phyloP scores from a whole-genome alignment of 768 basidiomycete genomes.

The Lactarius sp. region DNA sequence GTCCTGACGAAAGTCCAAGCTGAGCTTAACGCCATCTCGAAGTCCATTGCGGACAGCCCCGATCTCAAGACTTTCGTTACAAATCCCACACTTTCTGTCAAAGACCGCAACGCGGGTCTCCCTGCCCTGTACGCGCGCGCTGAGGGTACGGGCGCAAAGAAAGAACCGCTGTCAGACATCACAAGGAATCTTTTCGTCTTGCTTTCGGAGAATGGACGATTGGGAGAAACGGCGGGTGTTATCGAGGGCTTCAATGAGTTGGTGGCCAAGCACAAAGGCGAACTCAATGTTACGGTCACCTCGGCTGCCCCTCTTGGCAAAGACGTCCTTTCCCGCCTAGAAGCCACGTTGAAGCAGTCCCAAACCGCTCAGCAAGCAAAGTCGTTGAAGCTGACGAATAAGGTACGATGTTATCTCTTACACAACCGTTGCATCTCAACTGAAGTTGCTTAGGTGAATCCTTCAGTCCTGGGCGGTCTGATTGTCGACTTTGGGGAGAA shows the following conservation, averaged over 20 bases:
- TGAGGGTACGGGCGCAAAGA: slow-evolving; percentile 57
- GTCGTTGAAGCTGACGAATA: slow-evolving; percentile 84
- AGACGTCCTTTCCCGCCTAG: slow-evolving; percentile 72
- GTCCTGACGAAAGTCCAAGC: slow-evolving; percentile 80
- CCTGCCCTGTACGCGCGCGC: slow-evolving; percentile 60
- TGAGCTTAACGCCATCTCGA: slow-evolving; percentile 70
- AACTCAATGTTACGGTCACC: slow-evolving; percentile 88
- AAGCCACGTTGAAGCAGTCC: slow-evolving; percentile 80
- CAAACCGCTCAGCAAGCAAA: slow-evolving; percentile 85
- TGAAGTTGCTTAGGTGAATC: slow-evolving; percentile 64
- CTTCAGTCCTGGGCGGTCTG: slow-evolving; percentile 85
- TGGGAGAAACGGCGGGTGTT: slow-evolving; percentile 78
- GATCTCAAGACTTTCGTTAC: slow-evolving; percentile 67
- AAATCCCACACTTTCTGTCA: slow-evolving; percentile 87
- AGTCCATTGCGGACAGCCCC: slow-evolving; percentile 60
- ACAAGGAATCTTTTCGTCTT: slow-evolving; percentile 90
- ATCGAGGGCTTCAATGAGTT: slow-evolving; percentile 91
- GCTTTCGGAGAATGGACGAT: slow-evolving; percentile 89
- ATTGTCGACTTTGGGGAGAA: slow-evolving; percentile 98
- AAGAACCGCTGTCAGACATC: slow-evolving; percentile 74
- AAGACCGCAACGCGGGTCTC: slow-evolving; percentile 70
- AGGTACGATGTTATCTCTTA: slow-evolving; percentile 45
- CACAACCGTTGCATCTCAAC: neutral
- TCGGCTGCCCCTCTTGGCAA: slow-evolving; percentile 77
- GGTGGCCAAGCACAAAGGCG: slow-evolving; percentile 84